Evolutionary conservation across 2,329 filamentous ascomycete species (phyloP), one percentile per base, ranked within the genome.

Genomic region (Fusarium sublunatum): DNA sequence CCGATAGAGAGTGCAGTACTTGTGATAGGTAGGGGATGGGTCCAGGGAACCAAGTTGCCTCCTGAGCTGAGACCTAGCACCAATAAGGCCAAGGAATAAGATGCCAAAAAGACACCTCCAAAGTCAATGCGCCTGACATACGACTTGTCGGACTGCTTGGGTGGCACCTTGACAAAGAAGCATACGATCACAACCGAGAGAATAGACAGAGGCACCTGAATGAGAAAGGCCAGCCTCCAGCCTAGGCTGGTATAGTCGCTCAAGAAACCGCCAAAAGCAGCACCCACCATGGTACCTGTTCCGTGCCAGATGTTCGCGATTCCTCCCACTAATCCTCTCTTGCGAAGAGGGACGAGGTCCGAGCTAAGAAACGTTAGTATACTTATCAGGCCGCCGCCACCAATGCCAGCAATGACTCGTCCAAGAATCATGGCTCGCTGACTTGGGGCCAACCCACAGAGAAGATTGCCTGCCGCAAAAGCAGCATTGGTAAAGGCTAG

Each of bases 11-110:
- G 76, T 0, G 86, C 84, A 13, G 93, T 74, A 0, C 85, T 84
- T 1, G 82, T 80, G 25, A 91, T 77, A 6, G 92, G 86, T 4
- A 93, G 77, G 0, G 90, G 90, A 67, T 92, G 88, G 0, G 81
- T 83, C 90, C 91, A 93, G 0, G 90, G 87, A 0, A 93, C 84
- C n/a, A 90, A 77, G 70, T 91, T 93, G 4, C 91, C 91, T 6
- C 91, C 91, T 0, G 88, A 87, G 70, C 91, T 93, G 32, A 94
- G 81, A 3, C 90, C 90, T 1, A 92, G 78, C 0, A 94, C 82
- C 0, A 93, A 78, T 2, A 91, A 78, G 1, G 92, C 85, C 7
- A 93, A 78, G 11, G 87, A 86, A 2, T 82, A 71, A 19, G 90
- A 72, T 13, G 80, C 82, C 9, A 92, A 76, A 1, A 87, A 79